These are phyloP conservation scores for Ulota crispa DNA, from an alignment of 225 moss, liverwort and hornwort genomes.

Conservation along the genomic window DNA sequence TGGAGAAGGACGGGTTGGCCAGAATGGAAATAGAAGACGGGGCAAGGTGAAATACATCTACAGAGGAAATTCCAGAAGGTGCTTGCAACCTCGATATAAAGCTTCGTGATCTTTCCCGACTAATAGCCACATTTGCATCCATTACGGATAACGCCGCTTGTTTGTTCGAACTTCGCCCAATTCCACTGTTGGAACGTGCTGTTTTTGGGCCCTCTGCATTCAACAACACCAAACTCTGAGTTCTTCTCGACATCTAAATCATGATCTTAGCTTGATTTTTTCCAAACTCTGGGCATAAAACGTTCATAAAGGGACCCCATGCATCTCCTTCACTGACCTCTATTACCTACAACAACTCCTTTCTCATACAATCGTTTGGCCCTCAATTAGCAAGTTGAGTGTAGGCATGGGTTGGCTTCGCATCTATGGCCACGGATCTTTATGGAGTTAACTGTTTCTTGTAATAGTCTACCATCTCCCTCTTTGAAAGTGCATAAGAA, in stretches of 20 bases:
- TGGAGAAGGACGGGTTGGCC: slow-evolving; percentile 51
- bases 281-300: neutral
- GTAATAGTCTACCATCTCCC: neutral
- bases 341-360: neutral
- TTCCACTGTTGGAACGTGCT: slow-evolving; percentile 22
- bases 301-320: no score
- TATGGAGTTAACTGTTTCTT: neutral
- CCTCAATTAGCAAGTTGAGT: neutral
- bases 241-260: neutral
- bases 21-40: slow-evolving; percentile 55
- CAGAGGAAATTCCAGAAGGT: slow-evolving; percentile 25
- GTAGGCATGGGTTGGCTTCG: neutral
- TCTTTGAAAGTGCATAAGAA: neutral
- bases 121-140: slow-evolving; percentile 41
- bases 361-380: neutral
- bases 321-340: neutral
- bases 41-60: slow-evolving; percentile 36
- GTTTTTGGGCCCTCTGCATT: slow-evolving; percentile 30
- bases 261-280: neutral
- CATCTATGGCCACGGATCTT: neutral
- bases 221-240: neutral
- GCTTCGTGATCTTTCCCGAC: slow-evolving; percentile 42
- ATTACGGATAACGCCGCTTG: slow-evolving; percentile 10
- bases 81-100: slow-evolving; percentile 44
- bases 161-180: slow-evolving; percentile 17